Evolutionary conservation across 345 rosid genomes (phyloP).

Genomic region (Dovyalis caffra): DNA sequence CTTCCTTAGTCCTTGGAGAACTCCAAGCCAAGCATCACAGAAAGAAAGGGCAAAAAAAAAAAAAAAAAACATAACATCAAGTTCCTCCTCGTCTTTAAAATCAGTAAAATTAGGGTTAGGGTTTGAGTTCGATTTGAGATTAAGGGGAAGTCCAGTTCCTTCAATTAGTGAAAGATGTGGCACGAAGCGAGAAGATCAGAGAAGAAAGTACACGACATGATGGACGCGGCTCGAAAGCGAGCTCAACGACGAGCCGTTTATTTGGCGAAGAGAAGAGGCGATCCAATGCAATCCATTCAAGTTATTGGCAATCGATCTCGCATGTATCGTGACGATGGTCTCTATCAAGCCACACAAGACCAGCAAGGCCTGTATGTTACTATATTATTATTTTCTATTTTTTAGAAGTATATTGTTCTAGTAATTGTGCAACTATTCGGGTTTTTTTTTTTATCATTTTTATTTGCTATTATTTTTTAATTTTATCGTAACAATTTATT

Average conservation of each 20-base stretch:
- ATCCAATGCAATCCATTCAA: constrained; percentile 91
- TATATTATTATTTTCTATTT: background rate
- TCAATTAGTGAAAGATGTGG: constrained; percentile 65
- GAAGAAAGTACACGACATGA: constrained; percentile 95
- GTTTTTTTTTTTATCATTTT: background rate
- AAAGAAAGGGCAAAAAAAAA: background rate
- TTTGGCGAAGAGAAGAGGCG: constrained; percentile 91
- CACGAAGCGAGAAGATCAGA: constrained; percentile 99
- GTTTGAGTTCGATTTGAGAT: background rate
- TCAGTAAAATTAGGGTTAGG: constrained; percentile 6
- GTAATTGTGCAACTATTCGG: background rate
- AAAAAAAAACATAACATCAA: background rate
- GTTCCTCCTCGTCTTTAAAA: background rate
- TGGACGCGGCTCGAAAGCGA: constrained; percentile 99
- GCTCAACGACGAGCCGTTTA: constrained; percentile 87
- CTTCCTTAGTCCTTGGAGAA: background rate
- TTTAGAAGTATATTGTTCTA: background rate
- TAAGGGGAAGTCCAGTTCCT: background rate
- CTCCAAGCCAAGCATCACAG: background rate
- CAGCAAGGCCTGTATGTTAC: constrained; percentile 76
- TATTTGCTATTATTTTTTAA: background rate
- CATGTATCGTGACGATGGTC: constrained; percentile 77
- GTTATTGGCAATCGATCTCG: constrained; percentile 68
- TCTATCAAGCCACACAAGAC: constrained; percentile 83
- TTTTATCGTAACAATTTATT: background rate